These are phyloP conservation scores for Casuarina cunninghamiana DNA, from an alignment of 306 rosid genomes.

Conservation along the genomic window DNA sequence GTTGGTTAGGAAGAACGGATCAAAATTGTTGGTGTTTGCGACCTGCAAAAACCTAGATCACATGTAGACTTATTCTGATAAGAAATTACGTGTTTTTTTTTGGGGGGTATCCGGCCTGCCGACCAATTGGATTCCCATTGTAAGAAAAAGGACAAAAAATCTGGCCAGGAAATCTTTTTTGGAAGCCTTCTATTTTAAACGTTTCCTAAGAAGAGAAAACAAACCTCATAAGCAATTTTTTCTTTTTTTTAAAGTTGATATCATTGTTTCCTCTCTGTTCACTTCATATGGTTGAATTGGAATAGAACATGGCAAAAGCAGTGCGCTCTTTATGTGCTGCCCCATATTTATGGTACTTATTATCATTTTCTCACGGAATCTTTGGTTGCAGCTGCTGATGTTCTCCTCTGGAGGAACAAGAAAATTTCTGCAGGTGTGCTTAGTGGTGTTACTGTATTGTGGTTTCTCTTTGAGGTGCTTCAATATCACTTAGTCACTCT, in stretches of 20 bases:
- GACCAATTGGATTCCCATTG: neutral
- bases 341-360: neutral
- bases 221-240: neutral
- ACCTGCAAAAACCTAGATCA: neutral
- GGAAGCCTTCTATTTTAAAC: neutral
- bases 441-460: constrained; percentile 66
- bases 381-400: constrained; percentile 76
- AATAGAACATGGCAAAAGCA: neutral
- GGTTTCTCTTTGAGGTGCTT: constrained; percentile 78
- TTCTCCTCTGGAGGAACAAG: constrained; percentile 84
- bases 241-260: neutral
- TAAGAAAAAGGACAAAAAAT: neutral
- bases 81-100: neutral
- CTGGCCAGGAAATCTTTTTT: neutral
- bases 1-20: neutral
- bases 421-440: constrained; percentile 59
- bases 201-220: neutral
- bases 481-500: constrained; percentile 73
- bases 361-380: constrained; percentile 18
- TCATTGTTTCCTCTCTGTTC: neutral
- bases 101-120: neutral
- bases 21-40: neutral
- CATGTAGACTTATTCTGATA: neutral
- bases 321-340: neutral
- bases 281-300: neutral